Evolutionary conservation across 495 filamentous ascomycete species (phyloP), one percentile per base, ranked within the genome.

Genomic region (Lasiosphaeriaceae sp.): DNA sequence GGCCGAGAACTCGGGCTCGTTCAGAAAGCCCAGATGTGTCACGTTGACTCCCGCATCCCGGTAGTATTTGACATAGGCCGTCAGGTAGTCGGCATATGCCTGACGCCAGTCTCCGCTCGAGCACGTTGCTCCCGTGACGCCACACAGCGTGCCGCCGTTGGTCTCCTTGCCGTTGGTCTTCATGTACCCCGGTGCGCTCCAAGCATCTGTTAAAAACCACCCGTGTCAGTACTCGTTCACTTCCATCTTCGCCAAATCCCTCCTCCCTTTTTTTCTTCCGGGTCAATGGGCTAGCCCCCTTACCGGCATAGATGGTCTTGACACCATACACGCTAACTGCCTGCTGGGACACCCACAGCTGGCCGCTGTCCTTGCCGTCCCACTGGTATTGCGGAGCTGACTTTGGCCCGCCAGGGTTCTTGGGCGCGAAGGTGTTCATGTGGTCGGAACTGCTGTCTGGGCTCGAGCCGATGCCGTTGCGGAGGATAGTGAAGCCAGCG

Each of bases 161-260:
- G 66, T 67, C 20, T 79, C 72, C 52, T 77, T 73, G 20, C 66
- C 64, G 52, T 80, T 81, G 11, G 79, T 83, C 71, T 83, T 84
- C 79, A 83, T 83, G 63, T 73, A 84, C 0, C 73, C 78, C 1
- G 78, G 80, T 3, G 80, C 79, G 39, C 70, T 76, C 80, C 80
- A 83, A 0, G 80, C 80, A 11, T 53, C 51, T 53, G 19, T 37
- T 20, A n/a, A n/a, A n/a, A n/a, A n/a, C n/a, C n/a, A n/a, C n/a
- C n/a, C n/a, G n/a, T n/a, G n/a, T n/a, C n/a, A n/a, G n/a, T n/a
- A n/a, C n/a, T n/a, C n/a, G n/a, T n/a, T n/a, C n/a, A n/a, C n/a
- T n/a, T n/a, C n/a, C n/a, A n/a, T n/a, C n/a, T n/a, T n/a, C n/a
- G n/a, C n/a, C n/a, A n/a, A n/a, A n/a, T n/a, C n/a, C n/a, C n/a